Base-by-base conservation (phyloP, 352 stramenopile genomes). In the Discostella stelligera region DNA sequence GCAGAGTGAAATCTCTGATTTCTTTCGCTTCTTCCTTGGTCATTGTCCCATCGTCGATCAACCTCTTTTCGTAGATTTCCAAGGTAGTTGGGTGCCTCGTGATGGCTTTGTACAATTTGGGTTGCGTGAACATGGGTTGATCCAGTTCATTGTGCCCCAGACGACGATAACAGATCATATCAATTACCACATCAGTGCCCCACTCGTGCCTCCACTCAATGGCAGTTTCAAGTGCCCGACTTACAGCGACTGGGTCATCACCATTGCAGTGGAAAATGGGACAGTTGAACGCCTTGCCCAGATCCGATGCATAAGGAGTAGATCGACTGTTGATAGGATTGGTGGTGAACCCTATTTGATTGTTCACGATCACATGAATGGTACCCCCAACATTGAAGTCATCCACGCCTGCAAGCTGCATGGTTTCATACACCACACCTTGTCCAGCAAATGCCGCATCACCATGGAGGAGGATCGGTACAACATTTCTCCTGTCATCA, bases 341-440 rank as follows among this genome's bases (percentile, higher is more conserved):
- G 8, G 97, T 99, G n/a, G 97, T 99, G 85, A 99, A 99, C 14
- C 92, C 92, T 84, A 96, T 94, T 79, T 95, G 86, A 79, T 99
- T 99, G 89, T 99, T 99, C 66, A 99, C 97, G 73, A 99, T 96
- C 14, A 99, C 94, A 84, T 99, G 97, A 74, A 99, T 96, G 13
- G 96, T 99, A 54, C 97, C 97, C 50, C 97, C 97, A 10, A 97
- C 98, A 66, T 93, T 92, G 84, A 98, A 99, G 72, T 94, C 86
- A 48, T 98, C 92, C 14, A 99, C 93, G 21, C 93, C 88, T 1
- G 93, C 92, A 81, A 99, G 71, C 71, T 98, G 94, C 95, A 99
- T 98, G 4, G 96, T 98, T 84, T 99, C 97, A 79, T 98, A 98
- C 14, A 99, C 96, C 16, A 99, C 90, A 39, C 95, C 95, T 90